Conservation (phyloP, 2,329 filamentous ascomycete genomes). For the Lecanosticta acicola region DNA sequence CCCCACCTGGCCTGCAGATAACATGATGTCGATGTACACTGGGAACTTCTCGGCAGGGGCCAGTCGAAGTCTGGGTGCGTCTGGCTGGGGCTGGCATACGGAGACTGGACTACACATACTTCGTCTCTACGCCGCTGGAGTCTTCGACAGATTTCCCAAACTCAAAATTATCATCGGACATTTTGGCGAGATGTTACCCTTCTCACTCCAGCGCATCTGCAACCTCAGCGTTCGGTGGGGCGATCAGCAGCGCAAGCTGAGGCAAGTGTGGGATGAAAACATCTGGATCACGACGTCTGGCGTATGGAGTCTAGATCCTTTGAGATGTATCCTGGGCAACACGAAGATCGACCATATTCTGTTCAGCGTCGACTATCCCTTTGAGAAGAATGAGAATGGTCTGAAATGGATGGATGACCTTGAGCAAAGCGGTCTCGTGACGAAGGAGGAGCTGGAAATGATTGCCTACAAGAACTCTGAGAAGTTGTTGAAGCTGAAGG, state of each 20-base stretch:
- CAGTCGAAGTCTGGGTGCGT: slow-evolving; percentile 35
- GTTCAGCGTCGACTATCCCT: slow-evolving; percentile 58
- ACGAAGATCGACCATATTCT: slow-evolving; percentile 46
- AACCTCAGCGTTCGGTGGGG: slow-evolving; percentile 28
- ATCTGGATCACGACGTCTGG: slow-evolving; percentile 57
- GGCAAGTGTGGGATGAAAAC: slow-evolving; percentile 43
- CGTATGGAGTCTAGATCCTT: slow-evolving; percentile 48
- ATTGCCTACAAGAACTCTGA: slow-evolving; percentile 51
- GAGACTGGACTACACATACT: slow-evolving; percentile 47
- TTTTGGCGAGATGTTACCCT: slow-evolving; percentile 55
- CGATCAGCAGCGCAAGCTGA: slow-evolving; percentile 37
- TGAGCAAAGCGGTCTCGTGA: slow-evolving; percentile 47
- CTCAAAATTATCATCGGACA: slow-evolving; percentile 54
- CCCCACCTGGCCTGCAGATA: slow-evolving; percentile 40
- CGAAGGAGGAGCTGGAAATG: slow-evolving; percentile 44
- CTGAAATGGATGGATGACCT: slow-evolving; percentile 48
- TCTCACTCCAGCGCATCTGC: slow-evolving; percentile 48
- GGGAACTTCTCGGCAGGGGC: slow-evolving; percentile 34
- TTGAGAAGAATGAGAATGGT: slow-evolving; percentile 48
- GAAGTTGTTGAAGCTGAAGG: slow-evolving; percentile 38
- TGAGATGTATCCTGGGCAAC: slow-evolving; percentile 39
- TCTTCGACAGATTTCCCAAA: slow-evolving; percentile 52
- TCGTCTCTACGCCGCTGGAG: slow-evolving; percentile 46
- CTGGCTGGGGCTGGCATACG: slow-evolving; percentile 48
- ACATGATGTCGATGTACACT: slow-evolving; percentile 32